These are phyloP conservation scores for Osmanthus fragrans DNA, from an alignment of 257 asterid species.

Conservation along the genomic window DNA sequence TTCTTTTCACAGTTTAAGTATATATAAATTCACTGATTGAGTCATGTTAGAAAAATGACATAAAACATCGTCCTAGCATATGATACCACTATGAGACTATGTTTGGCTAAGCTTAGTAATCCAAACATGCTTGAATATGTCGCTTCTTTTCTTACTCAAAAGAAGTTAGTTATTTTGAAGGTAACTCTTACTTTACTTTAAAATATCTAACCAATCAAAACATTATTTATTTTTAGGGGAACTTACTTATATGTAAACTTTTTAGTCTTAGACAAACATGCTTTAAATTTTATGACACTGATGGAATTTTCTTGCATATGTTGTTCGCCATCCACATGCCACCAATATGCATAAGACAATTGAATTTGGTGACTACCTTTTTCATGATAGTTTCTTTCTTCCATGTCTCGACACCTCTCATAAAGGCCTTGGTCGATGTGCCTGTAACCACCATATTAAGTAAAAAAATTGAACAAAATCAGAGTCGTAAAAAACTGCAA, in stretches of 20 bases:
- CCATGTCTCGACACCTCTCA: constrained; percentile 94
- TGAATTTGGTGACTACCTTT: constrained; percentile 42
- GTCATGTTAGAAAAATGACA: neutral
- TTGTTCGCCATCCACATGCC: neutral
- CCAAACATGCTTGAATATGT: neutral
- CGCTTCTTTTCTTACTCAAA: neutral
- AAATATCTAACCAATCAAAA: neutral
- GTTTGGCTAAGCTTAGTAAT: neutral
- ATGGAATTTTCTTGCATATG: neutral
- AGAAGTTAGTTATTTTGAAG: neutral
- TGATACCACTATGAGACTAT: neutral
- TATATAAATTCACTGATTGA: neutral
- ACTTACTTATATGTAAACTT: neutral
- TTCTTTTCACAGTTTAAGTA: neutral
- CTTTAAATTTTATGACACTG: neutral
- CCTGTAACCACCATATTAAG: constrained; percentile 43
- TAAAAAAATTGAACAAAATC: constrained; percentile 17
- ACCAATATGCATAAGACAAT: neutral
- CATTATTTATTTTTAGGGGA: neutral
- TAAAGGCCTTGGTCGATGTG: constrained; percentile 85
- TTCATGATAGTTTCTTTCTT: constrained; percentile 80
- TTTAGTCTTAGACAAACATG: neutral
- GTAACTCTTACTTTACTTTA: neutral
- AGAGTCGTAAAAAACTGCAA: constrained; percentile 11
- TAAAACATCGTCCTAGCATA: neutral